Evolutionary conservation across 108 stramenopile genomes (phyloP).

Genomic region (Fragilaria crotonensis): DNA sequence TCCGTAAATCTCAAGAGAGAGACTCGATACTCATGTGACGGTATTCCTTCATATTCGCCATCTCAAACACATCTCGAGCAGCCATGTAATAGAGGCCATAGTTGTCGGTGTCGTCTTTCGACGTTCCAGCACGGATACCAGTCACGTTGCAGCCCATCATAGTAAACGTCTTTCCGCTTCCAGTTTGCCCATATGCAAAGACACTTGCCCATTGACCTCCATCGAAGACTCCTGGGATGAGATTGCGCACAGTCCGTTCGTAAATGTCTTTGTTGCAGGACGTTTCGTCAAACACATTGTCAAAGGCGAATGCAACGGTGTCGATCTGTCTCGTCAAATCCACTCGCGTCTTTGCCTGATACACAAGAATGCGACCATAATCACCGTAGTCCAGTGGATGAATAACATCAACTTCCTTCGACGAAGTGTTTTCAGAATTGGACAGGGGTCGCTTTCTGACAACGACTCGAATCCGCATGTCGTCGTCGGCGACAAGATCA

Average conservation of each 20-base stretch:
- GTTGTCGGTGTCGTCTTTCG: conserved; percentile 28
- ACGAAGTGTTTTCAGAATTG: conserved; percentile 38
- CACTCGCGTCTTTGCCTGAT: conserved; percentile 93
- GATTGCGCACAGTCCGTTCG: conserved; percentile 57
- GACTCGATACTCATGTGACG: conserved; percentile 61
- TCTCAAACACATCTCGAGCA: conserved; percentile 85
- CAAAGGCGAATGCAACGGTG: conserved; percentile 88
- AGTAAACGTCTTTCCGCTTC: conserved; percentile 91
- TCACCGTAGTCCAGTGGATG: conserved; percentile 64
- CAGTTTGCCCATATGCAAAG: conserved; percentile 93
- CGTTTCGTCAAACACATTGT: conserved; percentile 86
- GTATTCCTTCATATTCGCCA: conserved; percentile 44
- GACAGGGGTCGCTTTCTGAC: conserved; percentile 86
- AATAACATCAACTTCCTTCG: conserved; percentile 76
- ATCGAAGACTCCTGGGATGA: conserved; percentile 84
- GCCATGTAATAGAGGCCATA: conserved; percentile 89
- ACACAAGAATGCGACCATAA: conserved; percentile 81
- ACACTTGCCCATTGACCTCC: conserved; percentile 81
- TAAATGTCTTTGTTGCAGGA: conserved; percentile 78
- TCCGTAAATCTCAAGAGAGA: conserved; percentile 97
- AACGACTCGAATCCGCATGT: conserved; percentile 83
- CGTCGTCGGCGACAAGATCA: conserved; percentile 35
- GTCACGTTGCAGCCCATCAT: conserved; percentile 92
- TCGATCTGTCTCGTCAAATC: conserved; percentile 97
- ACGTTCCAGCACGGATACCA: conserved; percentile 50